These are phyloP conservation scores for Rhypophila decipiens DNA, from an alignment of 495 filamentous ascomycete genomes.

Conservation along the genomic window DNA sequence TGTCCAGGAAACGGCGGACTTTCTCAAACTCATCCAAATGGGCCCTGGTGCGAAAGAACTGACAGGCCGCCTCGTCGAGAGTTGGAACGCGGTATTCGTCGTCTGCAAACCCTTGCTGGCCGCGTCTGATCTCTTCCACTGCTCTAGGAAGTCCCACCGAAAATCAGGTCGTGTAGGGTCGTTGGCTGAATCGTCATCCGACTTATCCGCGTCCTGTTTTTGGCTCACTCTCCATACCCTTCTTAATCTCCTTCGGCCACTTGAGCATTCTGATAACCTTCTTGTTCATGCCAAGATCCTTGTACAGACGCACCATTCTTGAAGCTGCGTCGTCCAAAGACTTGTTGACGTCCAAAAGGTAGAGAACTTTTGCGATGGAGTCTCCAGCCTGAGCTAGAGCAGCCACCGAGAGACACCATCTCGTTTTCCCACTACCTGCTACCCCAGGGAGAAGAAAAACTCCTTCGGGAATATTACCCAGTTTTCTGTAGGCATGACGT, in stretches of 20 bases:
- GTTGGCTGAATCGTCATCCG: background rate
- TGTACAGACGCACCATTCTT: constrained; percentile 9
- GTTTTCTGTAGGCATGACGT: background rate
- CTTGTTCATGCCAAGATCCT: constrained; percentile 13
- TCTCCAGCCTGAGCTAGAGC: background rate
- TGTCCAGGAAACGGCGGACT: background rate
- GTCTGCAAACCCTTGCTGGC: background rate
- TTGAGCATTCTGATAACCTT: constrained; percentile 14
- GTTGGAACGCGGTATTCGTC: constrained; percentile 5
- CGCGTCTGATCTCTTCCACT: background rate
- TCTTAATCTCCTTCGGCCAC: constrained; percentile 9
- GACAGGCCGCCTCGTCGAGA: constrained; percentile 18
- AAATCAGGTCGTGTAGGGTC: constrained; percentile 12
- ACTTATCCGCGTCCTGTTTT: background rate
- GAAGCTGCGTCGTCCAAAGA: constrained; percentile 13
- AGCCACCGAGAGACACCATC: background rate
- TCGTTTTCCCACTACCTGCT: background rate
- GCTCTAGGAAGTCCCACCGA: constrained; percentile 10
- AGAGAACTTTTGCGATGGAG: constrained; percentile 13
- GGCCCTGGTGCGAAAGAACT: too few relatives aligned
- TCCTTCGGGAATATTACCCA: background rate
- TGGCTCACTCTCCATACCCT: background rate
- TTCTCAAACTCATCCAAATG: too few relatives aligned
- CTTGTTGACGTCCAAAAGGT: constrained; percentile 23
- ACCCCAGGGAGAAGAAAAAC: background rate